Percentiles rank a stretch among this genome's conserved stretches.
Conservation (phyloP, 202 grass and related monocot genomes). For the Dendrocalamus latiflorus region DNA sequence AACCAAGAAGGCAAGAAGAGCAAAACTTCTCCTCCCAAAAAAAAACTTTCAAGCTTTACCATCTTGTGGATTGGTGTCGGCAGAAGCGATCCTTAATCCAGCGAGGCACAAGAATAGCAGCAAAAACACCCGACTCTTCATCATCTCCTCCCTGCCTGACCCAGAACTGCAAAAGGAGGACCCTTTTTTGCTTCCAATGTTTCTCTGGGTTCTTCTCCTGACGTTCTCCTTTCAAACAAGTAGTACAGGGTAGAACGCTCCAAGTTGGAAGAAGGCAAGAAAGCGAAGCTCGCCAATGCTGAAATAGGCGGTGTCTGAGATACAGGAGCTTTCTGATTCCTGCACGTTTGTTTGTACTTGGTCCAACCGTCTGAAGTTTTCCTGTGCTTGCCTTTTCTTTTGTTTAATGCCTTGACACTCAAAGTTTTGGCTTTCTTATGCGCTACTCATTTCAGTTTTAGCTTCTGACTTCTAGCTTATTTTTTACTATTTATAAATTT, state of each 20-base stretch:
- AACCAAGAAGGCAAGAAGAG: no score
- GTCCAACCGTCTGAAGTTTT: background rate
- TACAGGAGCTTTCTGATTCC: background rate
- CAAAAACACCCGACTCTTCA: background rate
- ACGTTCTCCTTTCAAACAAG: background rate
- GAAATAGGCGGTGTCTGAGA: background rate
- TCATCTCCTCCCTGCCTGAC: background rate
- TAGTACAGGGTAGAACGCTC: background rate
- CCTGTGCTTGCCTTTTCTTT: background rate
- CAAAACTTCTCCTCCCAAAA: no score
- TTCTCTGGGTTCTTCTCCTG: background rate
- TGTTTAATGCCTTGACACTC: no score
- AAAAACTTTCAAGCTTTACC: background rate
- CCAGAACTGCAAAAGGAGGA: background rate
- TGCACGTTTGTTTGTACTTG: background rate
- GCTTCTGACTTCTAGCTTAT: no score
- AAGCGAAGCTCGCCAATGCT: background rate
- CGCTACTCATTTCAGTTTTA: no score
- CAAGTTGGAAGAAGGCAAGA: background rate
- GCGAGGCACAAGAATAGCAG: slow-evolving; percentile 25
- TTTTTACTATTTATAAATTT: no score
- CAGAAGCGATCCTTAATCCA: slow-evolving; percentile 18
- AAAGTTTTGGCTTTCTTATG: no score
- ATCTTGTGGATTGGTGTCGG: slow-evolving; percentile 35
- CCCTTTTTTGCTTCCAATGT: background rate